A percentile compares a stretch with the other conserved stretches of the same genome.
Evolutionary conservation across 352 stramenopile genomes (phyloP).

Genomic region (Thalassiosira hispida): DNA sequence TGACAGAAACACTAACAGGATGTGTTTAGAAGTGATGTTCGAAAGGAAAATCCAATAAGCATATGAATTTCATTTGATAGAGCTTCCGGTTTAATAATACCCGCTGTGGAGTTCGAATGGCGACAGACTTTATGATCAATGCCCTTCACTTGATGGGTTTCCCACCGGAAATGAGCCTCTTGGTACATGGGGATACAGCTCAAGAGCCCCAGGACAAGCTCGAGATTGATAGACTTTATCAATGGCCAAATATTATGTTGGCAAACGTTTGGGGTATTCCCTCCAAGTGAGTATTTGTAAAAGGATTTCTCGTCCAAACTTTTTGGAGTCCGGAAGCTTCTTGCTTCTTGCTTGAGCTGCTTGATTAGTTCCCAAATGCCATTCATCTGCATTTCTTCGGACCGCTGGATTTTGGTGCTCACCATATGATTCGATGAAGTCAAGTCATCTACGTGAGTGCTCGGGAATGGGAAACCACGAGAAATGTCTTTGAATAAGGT

Average conservation of each 20-base stretch:
- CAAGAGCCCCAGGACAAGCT: slow-evolving; percentile 43
- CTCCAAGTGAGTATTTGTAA: slow-evolving; percentile 40
- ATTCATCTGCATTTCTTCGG: slow-evolving; percentile 38
- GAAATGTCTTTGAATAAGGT: slow-evolving; percentile 35
- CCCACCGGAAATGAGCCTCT: slow-evolving; percentile 41
- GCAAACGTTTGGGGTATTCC: slow-evolving; percentile 10
- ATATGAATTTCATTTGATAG: slow-evolving; percentile 41
- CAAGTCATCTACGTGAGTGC: slow-evolving; percentile 37
- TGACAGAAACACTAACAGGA: slow-evolving; percentile 44
- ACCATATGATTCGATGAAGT: slow-evolving; percentile 43
- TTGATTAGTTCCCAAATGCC: slow-evolving; percentile 37
- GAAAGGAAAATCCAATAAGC: slow-evolving; percentile 37
- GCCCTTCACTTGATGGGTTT: slow-evolving; percentile 40
- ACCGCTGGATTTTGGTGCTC: slow-evolving; percentile 31
- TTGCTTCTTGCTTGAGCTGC: slow-evolving; percentile 15
- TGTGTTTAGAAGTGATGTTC: slow-evolving; percentile 41
- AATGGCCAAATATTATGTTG: slow-evolving; percentile 43
- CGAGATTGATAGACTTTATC: slow-evolving; percentile 52
- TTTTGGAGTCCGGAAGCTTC: slow-evolving; percentile 8
- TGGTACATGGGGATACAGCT: slow-evolving; percentile 42
- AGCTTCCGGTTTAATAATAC: slow-evolving; percentile 34
- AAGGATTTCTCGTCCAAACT: slow-evolving; percentile 31
- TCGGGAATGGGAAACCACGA: slow-evolving; percentile 43
- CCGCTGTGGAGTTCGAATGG: slow-evolving; percentile 8
- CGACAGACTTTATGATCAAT: slow-evolving; percentile 37